These are phyloP conservation scores for Asterophora parasitica DNA, from an alignment of 768 basidiomycete species.

Conservation along the genomic window DNA sequence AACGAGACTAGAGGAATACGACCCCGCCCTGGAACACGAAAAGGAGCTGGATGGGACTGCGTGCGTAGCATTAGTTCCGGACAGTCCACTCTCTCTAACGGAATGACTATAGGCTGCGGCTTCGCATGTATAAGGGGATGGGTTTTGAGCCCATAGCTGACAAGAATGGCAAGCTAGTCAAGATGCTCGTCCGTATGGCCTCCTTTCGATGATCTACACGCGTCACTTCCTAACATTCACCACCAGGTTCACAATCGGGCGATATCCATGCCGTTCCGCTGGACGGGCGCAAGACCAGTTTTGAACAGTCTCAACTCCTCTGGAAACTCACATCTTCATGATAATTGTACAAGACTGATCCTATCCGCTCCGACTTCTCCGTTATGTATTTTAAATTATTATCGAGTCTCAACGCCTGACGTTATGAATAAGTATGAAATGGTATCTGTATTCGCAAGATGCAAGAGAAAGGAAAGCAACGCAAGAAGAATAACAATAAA, in stretches of 20 bases:
- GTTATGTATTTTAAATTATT: constrained; percentile 1
- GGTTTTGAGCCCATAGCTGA: constrained; percentile 67
- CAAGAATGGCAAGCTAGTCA: constrained; percentile 43
- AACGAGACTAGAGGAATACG: constrained; percentile 55
- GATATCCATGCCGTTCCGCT: constrained; percentile 41
- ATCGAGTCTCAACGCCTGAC: neutral
- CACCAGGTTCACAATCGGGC: constrained; percentile 44
- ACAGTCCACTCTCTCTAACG: neutral
- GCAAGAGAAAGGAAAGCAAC: neutral
- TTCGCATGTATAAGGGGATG: constrained; percentile 64
- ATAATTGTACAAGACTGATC: constrained; percentile 2
- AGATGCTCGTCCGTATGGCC: constrained; percentile 64
- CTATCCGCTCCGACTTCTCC: neutral
- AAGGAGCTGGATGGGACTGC: constrained; percentile 62
- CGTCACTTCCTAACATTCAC: neutral
- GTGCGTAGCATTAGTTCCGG: constrained; percentile 36
- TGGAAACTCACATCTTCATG: constrained; percentile 45
- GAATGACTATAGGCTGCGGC: constrained; percentile 44
- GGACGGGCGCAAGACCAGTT: constrained; percentile 26
- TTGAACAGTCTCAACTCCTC: constrained; percentile 34
- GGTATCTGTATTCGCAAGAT: constrained; percentile 4
- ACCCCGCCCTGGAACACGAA: constrained; percentile 69
- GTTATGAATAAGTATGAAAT: constrained; percentile 5
- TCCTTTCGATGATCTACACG: neutral
- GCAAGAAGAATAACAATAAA: constrained; percentile 6